phyloP scores from a whole-genome alignment of 495 filamentous ascomycete genomes.

The Aspergillus avenaceus region DNA sequence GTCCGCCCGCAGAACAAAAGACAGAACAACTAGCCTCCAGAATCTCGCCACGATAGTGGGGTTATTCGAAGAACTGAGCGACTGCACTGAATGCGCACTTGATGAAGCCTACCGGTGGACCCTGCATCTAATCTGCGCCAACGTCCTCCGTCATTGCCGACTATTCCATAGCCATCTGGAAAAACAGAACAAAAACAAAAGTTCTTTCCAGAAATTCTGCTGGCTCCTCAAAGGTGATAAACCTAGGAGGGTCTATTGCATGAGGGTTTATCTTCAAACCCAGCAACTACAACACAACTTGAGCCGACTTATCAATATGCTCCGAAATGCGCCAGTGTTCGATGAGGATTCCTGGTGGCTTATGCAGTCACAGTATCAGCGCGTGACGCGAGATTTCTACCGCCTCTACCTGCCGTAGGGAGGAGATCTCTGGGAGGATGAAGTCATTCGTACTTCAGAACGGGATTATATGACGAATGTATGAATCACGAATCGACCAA shows the following conservation, averaged over 20 bases:
- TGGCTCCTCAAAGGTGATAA: background rate
- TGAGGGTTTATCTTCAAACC: background rate
- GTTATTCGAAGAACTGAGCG: conserved; percentile 5
- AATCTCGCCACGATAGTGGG: background rate
- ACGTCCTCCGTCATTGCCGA: background rate
- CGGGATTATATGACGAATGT: no score
- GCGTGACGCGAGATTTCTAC: background rate
- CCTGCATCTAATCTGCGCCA: background rate
- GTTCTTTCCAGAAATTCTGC: background rate
- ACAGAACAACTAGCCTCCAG: no score
- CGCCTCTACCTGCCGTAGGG: background rate
- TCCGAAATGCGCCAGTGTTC: background rate
- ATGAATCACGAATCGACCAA: no score
- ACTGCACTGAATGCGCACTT: background rate
- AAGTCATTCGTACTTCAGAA: no score
- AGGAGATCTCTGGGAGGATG: background rate
- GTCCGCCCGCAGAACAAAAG: no score
- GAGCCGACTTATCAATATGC: background rate
- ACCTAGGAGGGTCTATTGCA: background rate
- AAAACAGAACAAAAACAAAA: background rate
- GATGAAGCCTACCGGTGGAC: background rate
- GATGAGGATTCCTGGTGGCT: conserved; percentile 2
- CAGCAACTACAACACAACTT: background rate
- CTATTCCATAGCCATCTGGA: background rate
- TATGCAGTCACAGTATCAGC: background rate